Conservation (phyloP, 805 yeast species). For the Metschnikowia lochheadii region DNA sequence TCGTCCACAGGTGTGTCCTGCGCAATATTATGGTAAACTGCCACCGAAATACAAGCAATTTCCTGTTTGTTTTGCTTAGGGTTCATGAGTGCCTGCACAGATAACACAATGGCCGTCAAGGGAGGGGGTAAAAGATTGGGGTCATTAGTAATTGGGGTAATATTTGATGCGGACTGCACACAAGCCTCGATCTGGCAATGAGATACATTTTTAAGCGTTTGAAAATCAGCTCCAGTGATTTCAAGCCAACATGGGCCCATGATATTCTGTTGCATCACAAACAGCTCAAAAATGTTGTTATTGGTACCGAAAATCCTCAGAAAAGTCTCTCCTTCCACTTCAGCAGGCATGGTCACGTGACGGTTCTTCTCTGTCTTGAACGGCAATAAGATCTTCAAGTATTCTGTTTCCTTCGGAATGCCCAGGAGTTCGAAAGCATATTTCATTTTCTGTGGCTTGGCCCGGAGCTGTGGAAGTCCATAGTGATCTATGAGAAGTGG, state of each 20-base stretch:
- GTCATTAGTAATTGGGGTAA: constrained; percentile 46
- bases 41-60: constrained; percentile 74
- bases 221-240: constrained; percentile 59
- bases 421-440: constrained; percentile 86
- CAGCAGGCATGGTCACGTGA: constrained; percentile 50
- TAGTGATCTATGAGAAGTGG: constrained; percentile 60
- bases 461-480: constrained; percentile 58
- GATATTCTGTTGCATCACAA: constrained; percentile 73
- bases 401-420: constrained; percentile 75
- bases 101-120: constrained; percentile 66
- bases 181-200: constrained; percentile 79
- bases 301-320: constrained; percentile 75
- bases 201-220: constrained; percentile 56
- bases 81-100: constrained; percentile 79
- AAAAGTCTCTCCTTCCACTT: constrained; percentile 72
- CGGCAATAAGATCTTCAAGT: constrained; percentile 75
- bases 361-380: constrained; percentile 57
- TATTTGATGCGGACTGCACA: constrained; percentile 44
- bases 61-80: constrained; percentile 76
- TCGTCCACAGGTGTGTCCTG: constrained; percentile 74
- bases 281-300: constrained; percentile 74
- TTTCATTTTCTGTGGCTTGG: constrained; percentile 69
- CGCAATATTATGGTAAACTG: constrained; percentile 63
- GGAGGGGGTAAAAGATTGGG: constrained; percentile 51
- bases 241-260: constrained; percentile 99